Evolutionary conservation across 306 rosid genomes (phyloP).

Genomic region (Pterocarpus macrocarpus): DNA sequence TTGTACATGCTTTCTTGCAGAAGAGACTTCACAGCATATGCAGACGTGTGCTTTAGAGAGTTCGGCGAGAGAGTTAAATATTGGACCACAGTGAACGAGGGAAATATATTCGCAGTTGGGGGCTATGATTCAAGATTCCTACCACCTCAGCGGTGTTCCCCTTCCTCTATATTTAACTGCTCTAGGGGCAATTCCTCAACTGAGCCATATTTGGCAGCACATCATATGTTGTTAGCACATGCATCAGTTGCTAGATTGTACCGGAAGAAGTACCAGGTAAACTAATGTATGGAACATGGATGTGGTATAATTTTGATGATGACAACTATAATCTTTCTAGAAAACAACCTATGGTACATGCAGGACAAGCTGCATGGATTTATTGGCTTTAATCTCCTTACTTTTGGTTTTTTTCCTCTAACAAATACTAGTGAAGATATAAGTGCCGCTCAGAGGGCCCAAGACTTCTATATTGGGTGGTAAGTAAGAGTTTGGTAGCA

Average conservation of each 20-base stretch:
- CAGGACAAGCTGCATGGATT: slow-evolving; percentile 60
- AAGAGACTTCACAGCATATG: slow-evolving; percentile 46
- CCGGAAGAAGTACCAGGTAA: slow-evolving; percentile 47
- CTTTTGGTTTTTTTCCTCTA: slow-evolving; percentile 48
- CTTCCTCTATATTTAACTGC: slow-evolving; percentile 14
- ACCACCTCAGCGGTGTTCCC: slow-evolving; percentile 50
- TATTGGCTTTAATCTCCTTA: slow-evolving; percentile 56
- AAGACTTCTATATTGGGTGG: slow-evolving; percentile 57
- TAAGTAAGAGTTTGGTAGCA: slow-evolving; percentile 16
- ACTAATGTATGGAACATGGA: no score
- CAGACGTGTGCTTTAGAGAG: slow-evolving; percentile 51
- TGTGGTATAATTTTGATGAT: no score
- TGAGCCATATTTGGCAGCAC: slow-evolving; percentile 45
- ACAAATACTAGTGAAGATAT: slow-evolving; percentile 51
- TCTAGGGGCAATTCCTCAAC: slow-evolving; percentile 47
- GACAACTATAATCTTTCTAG: neutral
- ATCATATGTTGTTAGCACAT: slow-evolving; percentile 43
- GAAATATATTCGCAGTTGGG: slow-evolving; percentile 29
- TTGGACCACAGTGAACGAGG: slow-evolving; percentile 56
- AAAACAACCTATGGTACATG: neutral
- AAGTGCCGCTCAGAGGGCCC: slow-evolving; percentile 57
- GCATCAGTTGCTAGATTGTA: slow-evolving; percentile 46
- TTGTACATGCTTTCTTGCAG: slow-evolving; percentile 21
- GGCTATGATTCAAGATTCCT: slow-evolving; percentile 28
- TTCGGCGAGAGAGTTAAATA: slow-evolving; percentile 54